Base-by-base conservation (phyloP, 1,284 basidiomycete species). In the Trichosporon sp. region DNA sequence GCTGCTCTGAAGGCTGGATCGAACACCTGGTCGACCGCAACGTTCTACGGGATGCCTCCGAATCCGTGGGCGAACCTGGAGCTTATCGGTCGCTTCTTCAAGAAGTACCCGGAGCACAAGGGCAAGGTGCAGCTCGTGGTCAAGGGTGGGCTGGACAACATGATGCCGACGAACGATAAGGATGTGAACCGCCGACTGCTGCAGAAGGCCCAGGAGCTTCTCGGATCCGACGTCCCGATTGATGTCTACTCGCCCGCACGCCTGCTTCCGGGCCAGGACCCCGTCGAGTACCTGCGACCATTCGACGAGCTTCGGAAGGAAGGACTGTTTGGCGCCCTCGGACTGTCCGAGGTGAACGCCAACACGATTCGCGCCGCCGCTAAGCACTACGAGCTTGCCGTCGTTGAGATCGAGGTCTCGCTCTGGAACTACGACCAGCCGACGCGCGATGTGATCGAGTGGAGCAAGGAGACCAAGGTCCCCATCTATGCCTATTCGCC, bases 401-500 rank as follows among this genome's bases (percentile, higher is more conserved):
- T 81, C 6, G 82, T 84, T 27, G 85, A 86, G 71, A 84, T 85
- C 56, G 85, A 86, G 69, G 76, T 85, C 34, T 85, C 83, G 40
- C 81, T 85, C 8, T 85, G 83, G 79, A 77, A 80, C 4, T 83
- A 83, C 64, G 83, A 83, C 52, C 72, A 81, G 23, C 83, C 84
- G 63, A 74, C 79, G 56, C 74, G 78, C 58, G 80, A 79, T 14
- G 81, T 79, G 19, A 60, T 80, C 57, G 67, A 69, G 0, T 79
- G 72, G 21, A 81, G 78, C 69, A 78, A 81, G 31, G 82, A 86
- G 64, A 79, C 85, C 16, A 78, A 80, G 2, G 78, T 86, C 36
- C 79, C 86, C 16, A 81, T 88, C 60, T 77, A 84, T 10, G 85
- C 83, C 29, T 89, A 88, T 72, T 84, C 83, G 72, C 87, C 86